Evolutionary conservation across 352 stramenopile genomes (phyloP), one percentile per base, ranked within the genome.

Genomic region (Elongisporangium prolatum): DNA sequence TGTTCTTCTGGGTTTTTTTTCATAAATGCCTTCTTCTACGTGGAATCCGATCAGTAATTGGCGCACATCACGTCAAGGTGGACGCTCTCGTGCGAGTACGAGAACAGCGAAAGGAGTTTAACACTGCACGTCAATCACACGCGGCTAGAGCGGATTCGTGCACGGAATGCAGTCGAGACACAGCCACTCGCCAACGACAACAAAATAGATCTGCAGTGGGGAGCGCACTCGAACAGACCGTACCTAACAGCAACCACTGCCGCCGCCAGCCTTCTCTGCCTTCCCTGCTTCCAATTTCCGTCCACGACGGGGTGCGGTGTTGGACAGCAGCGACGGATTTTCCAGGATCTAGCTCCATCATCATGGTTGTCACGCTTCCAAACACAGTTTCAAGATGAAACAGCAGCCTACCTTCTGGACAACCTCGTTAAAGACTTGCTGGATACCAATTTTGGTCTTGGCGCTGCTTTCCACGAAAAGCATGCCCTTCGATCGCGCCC

Each of bases 371-470:
- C 22, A 58, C 50, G 11, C 17, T n/a, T 53, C 21, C 14, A 25
- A 44, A 17, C 34, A 2, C 4, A 44, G 11, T 13, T 44, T 44
- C 34, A 44, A 44, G 34, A 49, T 22, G 54, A 21, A 49, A 24
- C 21, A 48, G 28, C 47, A 2, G 18, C 69, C 21, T 49, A 98
- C 96, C 77, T 99, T 98, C 74, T 98, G 91, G 28, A 99, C 95
- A 49, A 98, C 94, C 85, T 99, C 97, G 68, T 97, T 96, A 72
- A 99, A 99, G 54, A 96, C 86, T 81, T 98, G 91, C 68, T 97
- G 92, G 57, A 98, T 97, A 34, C 94, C 94, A 56, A 95, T 91
- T 60, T 88, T 87, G 63, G 96, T 98, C 74, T 98, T 98, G 9
- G 96, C 96, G 57, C 95, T 98, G 59, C 96, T 97, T 72, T 99